These are phyloP conservation scores for Fusarium ambrosium DNA, from an alignment of 2,329 filamentous ascomycete genomes.

Conservation along the genomic window DNA sequence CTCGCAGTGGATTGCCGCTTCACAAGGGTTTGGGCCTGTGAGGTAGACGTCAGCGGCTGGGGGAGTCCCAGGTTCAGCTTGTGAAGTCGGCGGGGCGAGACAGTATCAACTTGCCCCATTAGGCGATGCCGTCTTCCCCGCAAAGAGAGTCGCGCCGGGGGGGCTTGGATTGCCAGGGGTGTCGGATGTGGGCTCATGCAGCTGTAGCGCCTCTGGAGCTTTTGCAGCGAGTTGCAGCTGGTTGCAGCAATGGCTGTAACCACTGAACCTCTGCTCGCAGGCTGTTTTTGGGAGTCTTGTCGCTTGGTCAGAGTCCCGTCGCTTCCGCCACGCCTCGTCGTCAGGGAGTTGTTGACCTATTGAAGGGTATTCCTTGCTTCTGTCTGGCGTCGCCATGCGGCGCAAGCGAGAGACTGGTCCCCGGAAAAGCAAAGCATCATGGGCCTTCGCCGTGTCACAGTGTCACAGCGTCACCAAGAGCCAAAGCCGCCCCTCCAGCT, in stretches of 20 bases:
- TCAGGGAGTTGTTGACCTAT: not conserved
- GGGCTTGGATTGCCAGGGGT: conserved; percentile 6
- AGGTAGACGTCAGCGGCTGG: conserved; percentile 40
- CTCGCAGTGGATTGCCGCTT: conserved; percentile 15
- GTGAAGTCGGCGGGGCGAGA: conserved; percentile 17
- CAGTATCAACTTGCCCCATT: conserved; percentile 37
- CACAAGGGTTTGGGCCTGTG: conserved; percentile 1
- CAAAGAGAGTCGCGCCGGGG: conserved; percentile 27
- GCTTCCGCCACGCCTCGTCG: conserved; percentile 7
- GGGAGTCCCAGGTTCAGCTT: conserved; percentile 3
- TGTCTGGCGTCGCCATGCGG: not conserved
- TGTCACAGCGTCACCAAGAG: conserved; percentile 40
- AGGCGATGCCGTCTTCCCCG: conserved; percentile 34
- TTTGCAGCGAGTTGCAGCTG: conserved; percentile 21
- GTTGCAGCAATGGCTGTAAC: conserved; percentile 17
- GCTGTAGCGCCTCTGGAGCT: not conserved
- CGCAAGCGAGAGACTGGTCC: not conserved
- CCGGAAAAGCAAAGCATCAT: conserved; percentile 24
- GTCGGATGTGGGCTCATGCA: conserved; percentile 6
- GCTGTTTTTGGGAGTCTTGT: not conserved
- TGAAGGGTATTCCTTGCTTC: not conserved
- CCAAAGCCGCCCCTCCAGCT: conserved; percentile 19
- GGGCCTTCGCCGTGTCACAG: conserved; percentile 20
- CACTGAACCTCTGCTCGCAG: not conserved
- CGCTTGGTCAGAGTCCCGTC: not conserved